Base-by-base conservation (phyloP, 2,329 filamentous ascomycete genomes). In the Grosmannia serpens region DNA sequence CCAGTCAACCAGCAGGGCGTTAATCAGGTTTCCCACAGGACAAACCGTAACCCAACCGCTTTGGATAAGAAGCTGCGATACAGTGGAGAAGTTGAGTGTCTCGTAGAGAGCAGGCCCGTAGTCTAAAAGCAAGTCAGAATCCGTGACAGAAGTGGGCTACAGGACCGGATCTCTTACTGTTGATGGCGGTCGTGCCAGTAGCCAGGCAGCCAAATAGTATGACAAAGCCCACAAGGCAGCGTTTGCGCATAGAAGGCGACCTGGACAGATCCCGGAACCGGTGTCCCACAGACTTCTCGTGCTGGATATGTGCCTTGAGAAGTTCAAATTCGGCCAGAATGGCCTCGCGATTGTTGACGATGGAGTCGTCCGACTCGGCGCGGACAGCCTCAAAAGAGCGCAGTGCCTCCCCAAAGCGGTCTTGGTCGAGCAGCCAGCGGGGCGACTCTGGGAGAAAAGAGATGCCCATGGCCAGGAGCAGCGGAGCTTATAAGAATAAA, bases 281-380 rank as follows among this genome's bases (percentile, higher is more conserved):
- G 22, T 47, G 22, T 15, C 26, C 35, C 22, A 47, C 8, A n/a
- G 35, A 29, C 35, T 3, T 11, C 24, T 29, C 35, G 5, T 17
- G 29, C 1, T 13, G 38, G 24, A 46, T 47, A 13, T 52, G 49
- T 2, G 11, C 20, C 26, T 20, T 13, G 11, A 29, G 26, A 13
- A 20, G 26, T 9, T 10, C 26, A 26, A 52, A 29, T n/a, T 52
- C 27, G 26, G 3, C 24, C 11, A 24, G 26, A 31, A 31, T 52
- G 26, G 49, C 49, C 26, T 31, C 26, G 24, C 26, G 22, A n/a
- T 50, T 50, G 47, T 50, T 7, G 4, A 50, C 29, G 11, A 27
- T 31, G 15, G 49, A 2, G 49, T 71, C 62, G 71, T 81, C 73
- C 0, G 77, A 78, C 62, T 81, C 78, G 20, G 77, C 77, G 60